Percentiles rank a stretch among this genome's conserved stretches.
Evolutionary conservation across 371 early-diverging fungal genomes (phyloP).

Genomic region (Mortierella sp.): DNA sequence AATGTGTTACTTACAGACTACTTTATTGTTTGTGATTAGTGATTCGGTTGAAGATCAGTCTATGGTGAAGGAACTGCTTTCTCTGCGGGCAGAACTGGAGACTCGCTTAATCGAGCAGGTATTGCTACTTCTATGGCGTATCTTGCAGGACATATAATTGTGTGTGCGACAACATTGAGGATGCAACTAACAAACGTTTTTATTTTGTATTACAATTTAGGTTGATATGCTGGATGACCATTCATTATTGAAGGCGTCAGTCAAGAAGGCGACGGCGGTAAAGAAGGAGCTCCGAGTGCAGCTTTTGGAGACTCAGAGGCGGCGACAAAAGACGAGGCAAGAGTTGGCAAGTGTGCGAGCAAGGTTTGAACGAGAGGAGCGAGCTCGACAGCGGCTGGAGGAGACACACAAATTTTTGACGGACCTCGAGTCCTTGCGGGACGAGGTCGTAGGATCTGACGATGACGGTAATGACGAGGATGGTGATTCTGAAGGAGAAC

Average conservation of each 20-base stretch:
- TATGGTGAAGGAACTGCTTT: slow-evolving; percentile 28
- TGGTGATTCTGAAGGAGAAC: background rate
- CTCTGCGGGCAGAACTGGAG: slow-evolving; percentile 41
- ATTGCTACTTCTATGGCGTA: background rate
- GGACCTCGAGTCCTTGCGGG: slow-evolving; percentile 48
- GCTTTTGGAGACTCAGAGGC: slow-evolving; percentile 45
- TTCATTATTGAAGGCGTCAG: slow-evolving; percentile 38
- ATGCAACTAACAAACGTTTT: background rate
- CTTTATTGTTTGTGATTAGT: slow-evolving; percentile 6
- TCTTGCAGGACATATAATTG: background rate
- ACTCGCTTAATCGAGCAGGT: slow-evolving; percentile 52
- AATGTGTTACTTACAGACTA: background rate
- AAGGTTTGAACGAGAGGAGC: slow-evolving; percentile 47
- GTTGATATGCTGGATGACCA: slow-evolving; percentile 56
- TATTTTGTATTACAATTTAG: slow-evolving; percentile 10
- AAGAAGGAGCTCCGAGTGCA: slow-evolving; percentile 49
- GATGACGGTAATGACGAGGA: slow-evolving; percentile 14
- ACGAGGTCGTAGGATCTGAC: slow-evolving; percentile 34
- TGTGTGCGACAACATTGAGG: background rate
- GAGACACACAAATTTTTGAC: slow-evolving; percentile 55
- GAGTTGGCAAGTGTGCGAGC: slow-evolving; percentile 39
- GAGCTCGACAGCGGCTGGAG: slow-evolving; percentile 46
- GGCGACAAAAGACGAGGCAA: slow-evolving; percentile 32
- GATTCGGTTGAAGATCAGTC: slow-evolving; percentile 38
- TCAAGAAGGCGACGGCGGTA: slow-evolving; percentile 43